Conservation (phyloP, 1,139 yeast species). For the Saccharomyces hybrid region DNA sequence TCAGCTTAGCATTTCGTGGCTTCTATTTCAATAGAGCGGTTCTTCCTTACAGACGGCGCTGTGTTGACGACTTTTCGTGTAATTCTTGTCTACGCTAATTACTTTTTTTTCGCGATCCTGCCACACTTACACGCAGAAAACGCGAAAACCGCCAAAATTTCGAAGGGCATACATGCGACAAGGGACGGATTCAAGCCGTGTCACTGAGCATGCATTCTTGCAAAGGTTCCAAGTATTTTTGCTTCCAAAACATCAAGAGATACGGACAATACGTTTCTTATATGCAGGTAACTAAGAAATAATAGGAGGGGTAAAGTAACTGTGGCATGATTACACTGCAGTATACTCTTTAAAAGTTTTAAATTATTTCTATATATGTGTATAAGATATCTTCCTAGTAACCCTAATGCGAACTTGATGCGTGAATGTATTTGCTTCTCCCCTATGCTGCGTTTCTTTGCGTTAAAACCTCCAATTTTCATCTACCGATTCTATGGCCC, state of each 20-base stretch:
- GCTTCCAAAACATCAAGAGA: background rate
- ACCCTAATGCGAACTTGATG: background rate
- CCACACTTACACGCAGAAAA: background rate
- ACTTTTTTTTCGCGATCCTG: background rate
- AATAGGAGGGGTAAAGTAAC: background rate
- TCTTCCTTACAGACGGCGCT: background rate
- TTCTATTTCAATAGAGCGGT: background rate
- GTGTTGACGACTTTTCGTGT: background rate
- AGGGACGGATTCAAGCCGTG: background rate
- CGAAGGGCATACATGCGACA: background rate
- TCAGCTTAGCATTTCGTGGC: background rate
- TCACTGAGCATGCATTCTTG: background rate
- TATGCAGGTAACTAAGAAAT: background rate
- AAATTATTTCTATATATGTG: background rate
- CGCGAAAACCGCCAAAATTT: background rate
- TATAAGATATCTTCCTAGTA: background rate
- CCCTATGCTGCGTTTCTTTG: background rate
- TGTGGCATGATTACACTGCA: background rate
- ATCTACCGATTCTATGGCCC: conserved; percentile 94
- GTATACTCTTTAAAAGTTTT: background rate
- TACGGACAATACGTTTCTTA: background rate
- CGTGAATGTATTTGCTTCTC: background rate
- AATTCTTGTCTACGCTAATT: background rate
- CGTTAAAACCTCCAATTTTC: conserved; percentile 73
- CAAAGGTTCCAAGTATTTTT: background rate